phyloP scores from a whole-genome alignment of 2,329 filamentous ascomycete genomes.

The Microdochium paspali region DNA sequence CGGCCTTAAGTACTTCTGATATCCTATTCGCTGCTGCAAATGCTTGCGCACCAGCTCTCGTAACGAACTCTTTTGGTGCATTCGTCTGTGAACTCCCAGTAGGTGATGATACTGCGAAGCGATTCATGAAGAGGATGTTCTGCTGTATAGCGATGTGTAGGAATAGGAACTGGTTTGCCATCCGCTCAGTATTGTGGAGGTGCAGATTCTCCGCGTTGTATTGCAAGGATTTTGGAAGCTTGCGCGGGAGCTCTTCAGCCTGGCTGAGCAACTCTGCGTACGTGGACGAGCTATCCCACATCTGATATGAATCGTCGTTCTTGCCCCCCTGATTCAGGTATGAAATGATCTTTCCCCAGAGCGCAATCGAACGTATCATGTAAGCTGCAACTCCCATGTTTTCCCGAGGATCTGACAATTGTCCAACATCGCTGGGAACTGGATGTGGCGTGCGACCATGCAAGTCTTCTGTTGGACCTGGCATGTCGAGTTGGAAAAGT shows the following conservation, averaged over 20 bases:
- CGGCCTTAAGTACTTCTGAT: conserved; percentile 72
- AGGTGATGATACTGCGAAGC: conserved; percentile 70
- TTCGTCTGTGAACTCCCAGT: conserved; percentile 56
- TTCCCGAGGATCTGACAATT: conserved; percentile 56
- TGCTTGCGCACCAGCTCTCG: conserved; percentile 64
- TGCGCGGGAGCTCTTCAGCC: conserved; percentile 58
- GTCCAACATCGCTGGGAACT: conserved; percentile 51
- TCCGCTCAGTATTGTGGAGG: conserved; percentile 72
- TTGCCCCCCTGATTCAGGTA: conserved; percentile 88
- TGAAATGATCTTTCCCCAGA: conserved; percentile 84
- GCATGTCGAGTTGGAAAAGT: conserved; percentile 84
- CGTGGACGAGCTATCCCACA: conserved; percentile 76
- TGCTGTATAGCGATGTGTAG: conserved; percentile 86
- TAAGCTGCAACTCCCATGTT: conserved; percentile 96
- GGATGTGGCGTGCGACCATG: conserved; percentile 60
- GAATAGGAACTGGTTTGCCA: conserved; percentile 87
- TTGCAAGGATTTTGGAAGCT: conserved; percentile 60
- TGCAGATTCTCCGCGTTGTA: conserved; percentile 79
- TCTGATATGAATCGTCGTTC: conserved; percentile 63
- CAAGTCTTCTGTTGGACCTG: conserved; percentile 76
- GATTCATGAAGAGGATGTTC: conserved; percentile 80
- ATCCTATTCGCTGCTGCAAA: conserved; percentile 81
- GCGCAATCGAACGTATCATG: conserved; percentile 71
- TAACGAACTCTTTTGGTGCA: conserved; percentile 69
- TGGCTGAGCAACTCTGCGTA: conserved; percentile 64